Evolutionary conservation across 371 early-diverging fungal genomes (phyloP), one percentile per base, ranked within the genome.

Genomic region (Vittaforma corneae): DNA sequence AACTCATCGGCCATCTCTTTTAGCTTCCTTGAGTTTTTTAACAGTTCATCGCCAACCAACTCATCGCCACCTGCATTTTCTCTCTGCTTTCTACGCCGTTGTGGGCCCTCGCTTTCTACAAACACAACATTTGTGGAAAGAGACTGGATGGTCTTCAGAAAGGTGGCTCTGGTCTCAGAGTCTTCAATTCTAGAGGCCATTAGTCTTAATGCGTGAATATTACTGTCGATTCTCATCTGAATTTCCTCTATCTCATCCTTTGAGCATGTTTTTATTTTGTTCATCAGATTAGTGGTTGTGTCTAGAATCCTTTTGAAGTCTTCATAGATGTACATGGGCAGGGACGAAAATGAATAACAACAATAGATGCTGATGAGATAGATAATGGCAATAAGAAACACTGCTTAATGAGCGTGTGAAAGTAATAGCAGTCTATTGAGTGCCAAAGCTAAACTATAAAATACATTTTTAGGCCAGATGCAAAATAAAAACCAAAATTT

Each of bases 151-250:
- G 28, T 51, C 4, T 50, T 60, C 59, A 14, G 22, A 9, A 61
- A 63, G 9, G 29, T 22, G 5, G 11, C 24, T 32, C 11, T 9
- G 5, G 60, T 9, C 32, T 58, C 61, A n/a, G 4, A 5, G 61
- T 62, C 56, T 24, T 51, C 20, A 9, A 62, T 62, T 11, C 11
- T 22, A 6, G 6, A n/a, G 9, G 42, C 53, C 33, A 62, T 56
- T 24, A 62, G n/a, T 28, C 33, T 51, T n/a, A 62, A 30, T 59
- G 62, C 62, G 9, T 60, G 34, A 4, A 62, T 56, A 30, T 62
- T 62, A 61, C 62, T 62, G 4, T 64, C 30, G 5, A 62, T 62
- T 20, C 58, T 35, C 18, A 62, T 6, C 34, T 65, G 9, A 14
- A 62, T 9, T 5, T 62, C 62, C 18, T 62, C 62, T 11, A 14